phyloP scores from a whole-genome alignment of 192 early-diverging fungal species.

The Geranomyces michiganensis region DNA sequence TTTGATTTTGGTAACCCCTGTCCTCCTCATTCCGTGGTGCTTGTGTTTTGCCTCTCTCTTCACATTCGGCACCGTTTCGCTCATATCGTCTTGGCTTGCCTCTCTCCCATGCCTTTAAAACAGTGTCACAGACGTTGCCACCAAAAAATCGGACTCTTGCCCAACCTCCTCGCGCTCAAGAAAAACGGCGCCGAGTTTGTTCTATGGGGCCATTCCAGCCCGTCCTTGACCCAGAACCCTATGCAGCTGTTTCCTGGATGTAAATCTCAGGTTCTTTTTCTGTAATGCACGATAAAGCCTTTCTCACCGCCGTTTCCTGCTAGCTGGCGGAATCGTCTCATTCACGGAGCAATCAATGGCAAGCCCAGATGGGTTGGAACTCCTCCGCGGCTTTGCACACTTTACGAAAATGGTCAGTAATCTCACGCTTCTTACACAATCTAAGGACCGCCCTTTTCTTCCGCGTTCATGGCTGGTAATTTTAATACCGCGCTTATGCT shows the following conservation, averaged over 20 bases:
- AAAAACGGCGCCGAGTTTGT: not conserved
- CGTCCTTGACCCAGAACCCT: not conserved
- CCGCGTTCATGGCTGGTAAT: too few relatives aligned
- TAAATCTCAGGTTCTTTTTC: not conserved
- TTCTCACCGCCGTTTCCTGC: not conserved
- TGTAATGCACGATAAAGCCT: not conserved
- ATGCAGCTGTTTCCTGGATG: conserved; percentile 1
- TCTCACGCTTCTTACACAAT: too few relatives aligned
- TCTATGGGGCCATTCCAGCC: not conserved
- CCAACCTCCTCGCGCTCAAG: conserved; percentile 7
- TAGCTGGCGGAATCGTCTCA: not conserved
- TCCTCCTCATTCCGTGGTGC: not conserved
- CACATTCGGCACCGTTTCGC: too few relatives aligned
- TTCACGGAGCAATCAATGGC: not conserved
- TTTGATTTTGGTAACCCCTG: not conserved
- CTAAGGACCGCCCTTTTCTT: too few relatives aligned
- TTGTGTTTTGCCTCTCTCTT: not conserved
- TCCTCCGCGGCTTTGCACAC: not conserved
- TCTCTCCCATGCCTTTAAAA: too few relatives aligned
- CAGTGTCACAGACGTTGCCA: conserved; percentile 13
- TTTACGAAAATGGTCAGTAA: not conserved
- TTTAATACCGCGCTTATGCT: too few relatives aligned
- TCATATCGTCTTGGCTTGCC: too few relatives aligned
- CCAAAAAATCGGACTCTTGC: conserved; percentile 1
- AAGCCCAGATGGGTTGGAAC: not conserved